phyloP scores from a whole-genome alignment of 2,329 filamentous ascomycete genomes.

The Aspergillus niger region DNA sequence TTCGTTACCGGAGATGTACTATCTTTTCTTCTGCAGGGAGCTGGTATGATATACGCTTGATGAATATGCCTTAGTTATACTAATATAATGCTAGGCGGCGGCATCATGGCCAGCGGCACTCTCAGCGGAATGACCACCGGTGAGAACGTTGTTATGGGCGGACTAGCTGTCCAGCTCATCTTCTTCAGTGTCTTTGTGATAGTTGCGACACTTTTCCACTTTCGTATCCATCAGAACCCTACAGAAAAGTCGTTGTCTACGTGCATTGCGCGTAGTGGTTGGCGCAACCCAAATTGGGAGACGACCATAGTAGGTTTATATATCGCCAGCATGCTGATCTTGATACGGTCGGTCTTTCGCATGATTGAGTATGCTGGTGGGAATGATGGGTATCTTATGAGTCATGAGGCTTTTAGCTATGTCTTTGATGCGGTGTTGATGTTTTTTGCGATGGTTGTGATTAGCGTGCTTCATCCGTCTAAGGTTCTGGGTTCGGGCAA shows the following conservation, averaged over 20 bases:
- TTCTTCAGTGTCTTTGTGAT: conserved; percentile 60
- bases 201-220: conserved; percentile 54
- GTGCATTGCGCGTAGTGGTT: background rate
- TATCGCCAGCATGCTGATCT: conserved; percentile 19
- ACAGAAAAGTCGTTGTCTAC: conserved; percentile 22
- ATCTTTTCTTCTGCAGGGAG: conserved; percentile 36
- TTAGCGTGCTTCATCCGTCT: conserved; percentile 12
- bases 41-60: conserved; percentile 18
- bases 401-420: conserved; percentile 26
- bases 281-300: conserved; percentile 10
- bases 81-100: conserved; percentile 17
- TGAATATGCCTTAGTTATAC: background rate
- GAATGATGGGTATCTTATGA: conserved; percentile 24
- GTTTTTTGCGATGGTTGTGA: conserved; percentile 14
- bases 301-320: conserved; percentile 15
- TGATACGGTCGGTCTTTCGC: conserved; percentile 26
- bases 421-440: conserved; percentile 23
- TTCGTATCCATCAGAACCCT: conserved; percentile 39
- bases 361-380: conserved; percentile 25
- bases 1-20: conserved; percentile 39
- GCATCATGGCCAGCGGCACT: conserved; percentile 19
- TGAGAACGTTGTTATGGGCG: conserved; percentile 54
- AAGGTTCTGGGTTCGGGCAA: background rate
- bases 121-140: conserved; percentile 13
- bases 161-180: conserved; percentile 59